Percentiles rank a stretch among this genome's conserved stretches.
These are phyloP conservation scores for Ophiobolus disseminans DNA, from an alignment of 2,329 filamentous ascomycete genomes.

Conservation along the genomic window DNA sequence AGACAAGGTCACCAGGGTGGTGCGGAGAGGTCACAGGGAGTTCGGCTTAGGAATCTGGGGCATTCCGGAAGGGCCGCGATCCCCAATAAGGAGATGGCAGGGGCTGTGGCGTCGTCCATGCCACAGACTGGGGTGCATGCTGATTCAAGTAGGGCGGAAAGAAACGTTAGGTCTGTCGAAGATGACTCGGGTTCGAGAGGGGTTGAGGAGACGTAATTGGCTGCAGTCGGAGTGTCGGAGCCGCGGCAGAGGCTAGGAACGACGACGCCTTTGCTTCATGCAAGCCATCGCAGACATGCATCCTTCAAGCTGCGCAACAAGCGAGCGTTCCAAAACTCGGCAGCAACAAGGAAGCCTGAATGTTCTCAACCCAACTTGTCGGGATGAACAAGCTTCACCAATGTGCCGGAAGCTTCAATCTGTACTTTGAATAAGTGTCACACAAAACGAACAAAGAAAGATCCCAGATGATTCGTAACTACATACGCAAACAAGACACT, in stretches of 20 bases:
- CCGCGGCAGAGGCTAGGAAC: neutral
- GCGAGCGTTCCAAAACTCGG: neutral
- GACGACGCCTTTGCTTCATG: neutral
- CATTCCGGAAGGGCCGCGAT: neutral
- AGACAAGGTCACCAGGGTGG: neutral
- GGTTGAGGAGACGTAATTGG: slow-evolving; percentile 11
- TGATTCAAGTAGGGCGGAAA: slow-evolving; percentile 13
- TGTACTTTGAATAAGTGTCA: too few relatives aligned
- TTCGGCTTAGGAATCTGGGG: slow-evolving; percentile 7
- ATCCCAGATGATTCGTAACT: too few relatives aligned
- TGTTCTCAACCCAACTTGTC: too few relatives aligned
- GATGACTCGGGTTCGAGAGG: slow-evolving; percentile 5
- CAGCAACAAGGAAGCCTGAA: too few relatives aligned
- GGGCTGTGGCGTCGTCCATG: slow-evolving; percentile 5
- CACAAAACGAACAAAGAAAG: too few relatives aligned
- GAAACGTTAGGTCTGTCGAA: slow-evolving; percentile 2
- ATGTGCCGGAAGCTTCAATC: too few relatives aligned
- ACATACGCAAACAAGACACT: too few relatives aligned
- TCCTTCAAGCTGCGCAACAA: slow-evolving; percentile 2
- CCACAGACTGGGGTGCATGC: slow-evolving; percentile 1
- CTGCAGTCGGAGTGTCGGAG: slow-evolving; percentile 3
- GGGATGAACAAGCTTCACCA: too few relatives aligned
- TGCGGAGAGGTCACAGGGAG: slow-evolving; percentile 13
- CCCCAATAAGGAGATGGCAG: slow-evolving; percentile 10
- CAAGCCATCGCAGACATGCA: neutral